Base-by-base conservation (phyloP, 2,329 filamentous ascomycete genomes). In the Apiospora pterosperma region DNA sequence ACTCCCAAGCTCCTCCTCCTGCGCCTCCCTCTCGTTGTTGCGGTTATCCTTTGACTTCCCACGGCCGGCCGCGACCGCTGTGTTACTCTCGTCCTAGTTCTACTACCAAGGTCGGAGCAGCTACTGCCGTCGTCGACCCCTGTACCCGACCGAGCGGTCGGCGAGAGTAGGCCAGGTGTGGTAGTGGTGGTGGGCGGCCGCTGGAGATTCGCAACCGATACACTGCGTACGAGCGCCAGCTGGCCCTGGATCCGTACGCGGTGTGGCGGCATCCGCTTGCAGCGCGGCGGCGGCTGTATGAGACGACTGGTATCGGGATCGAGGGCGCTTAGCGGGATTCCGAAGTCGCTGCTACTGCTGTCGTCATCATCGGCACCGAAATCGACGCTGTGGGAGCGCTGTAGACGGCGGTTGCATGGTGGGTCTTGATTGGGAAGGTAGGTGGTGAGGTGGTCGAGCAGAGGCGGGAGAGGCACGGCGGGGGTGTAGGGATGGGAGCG, bases 241-340 rank as follows among this genome's bases (percentile, higher is more conserved):
- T 70, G 70, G n/a, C 77, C 77, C 65, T 80, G 77, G 2, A 80
- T 69, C 61, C 77, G 75, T 19, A 79, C 77, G 36, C 72, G 73
- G 66, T 77, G 77, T 31, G 66, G 69, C 36, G 68, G 73, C n/a
- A 41, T 1, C 5, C 16, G 16, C 16, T n/a, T 41, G 19, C 16
- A 41, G 16, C 16, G 38, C 19, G 68, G 71, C 44, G 65, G 64
- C 41, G 67, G 64, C 19, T 74, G 73, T 3, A 77, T 69, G 42
- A 78, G 71, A 2, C 67, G 71, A 67, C 73, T 74, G 5, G 73
- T 74, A 14, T 76, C 76, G 31, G 70, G 70, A 59, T 77, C 72
- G 6, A 73, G 65, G n/a, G 72, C 67, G 16, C 62, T 52, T 2
- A 73, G 65, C 31, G 71, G 38, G 38, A 19, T n/a, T 41, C 38